A percentile compares a stretch with the other conserved stretches of the same genome.
Evolutionary conservation across 352 stramenopile species (phyloP).

Genomic region (Phytophthora ramorum): DNA sequence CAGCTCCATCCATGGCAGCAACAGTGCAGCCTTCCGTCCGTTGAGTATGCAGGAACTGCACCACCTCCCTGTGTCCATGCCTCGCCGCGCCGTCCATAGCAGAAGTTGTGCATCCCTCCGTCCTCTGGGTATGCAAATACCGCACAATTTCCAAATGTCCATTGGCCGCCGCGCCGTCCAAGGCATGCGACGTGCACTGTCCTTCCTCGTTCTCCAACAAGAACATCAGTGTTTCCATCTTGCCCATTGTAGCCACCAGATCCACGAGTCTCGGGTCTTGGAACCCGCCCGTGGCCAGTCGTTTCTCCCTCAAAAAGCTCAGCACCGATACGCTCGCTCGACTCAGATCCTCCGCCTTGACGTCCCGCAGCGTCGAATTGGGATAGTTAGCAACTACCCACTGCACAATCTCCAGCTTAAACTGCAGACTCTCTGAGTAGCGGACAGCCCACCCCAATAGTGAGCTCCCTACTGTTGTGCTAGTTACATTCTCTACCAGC

Average conservation of each 20-base stretch:
- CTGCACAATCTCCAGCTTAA: constrained; percentile 40
- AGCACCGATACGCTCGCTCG: constrained; percentile 27
- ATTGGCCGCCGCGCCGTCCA: constrained; percentile 46
- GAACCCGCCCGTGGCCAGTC: constrained; percentile 25
- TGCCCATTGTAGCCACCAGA: constrained; percentile 33
- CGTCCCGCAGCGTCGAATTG: constrained; percentile 16
- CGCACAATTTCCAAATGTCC: constrained; percentile 44
- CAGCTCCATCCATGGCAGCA: constrained; percentile 37
- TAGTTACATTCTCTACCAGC: constrained; percentile 14
- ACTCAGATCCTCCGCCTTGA: constrained; percentile 42
- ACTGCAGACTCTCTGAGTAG: constrained; percentile 26
- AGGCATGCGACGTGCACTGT: constrained; percentile 30
- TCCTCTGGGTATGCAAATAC: constrained; percentile 36
- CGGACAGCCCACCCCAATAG: constrained; percentile 36
- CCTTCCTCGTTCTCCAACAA: constrained; percentile 12
- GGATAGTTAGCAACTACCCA: constrained; percentile 31
- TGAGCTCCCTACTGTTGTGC: constrained; percentile 19
- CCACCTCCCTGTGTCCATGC: constrained; percentile 43
- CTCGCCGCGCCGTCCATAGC: constrained; percentile 50
- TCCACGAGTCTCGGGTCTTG: constrained; percentile 34
- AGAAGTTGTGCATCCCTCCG: constrained; percentile 38
- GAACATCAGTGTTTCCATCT: constrained; percentile 28
- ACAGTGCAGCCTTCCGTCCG: constrained; percentile 37
- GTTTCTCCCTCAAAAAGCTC: constrained; percentile 16
- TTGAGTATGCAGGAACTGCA: constrained; percentile 40